These are phyloP conservation scores for Chaetomiaceae sp. DNA, from an alignment of 2,329 filamentous ascomycete species.

Conservation along the genomic window DNA sequence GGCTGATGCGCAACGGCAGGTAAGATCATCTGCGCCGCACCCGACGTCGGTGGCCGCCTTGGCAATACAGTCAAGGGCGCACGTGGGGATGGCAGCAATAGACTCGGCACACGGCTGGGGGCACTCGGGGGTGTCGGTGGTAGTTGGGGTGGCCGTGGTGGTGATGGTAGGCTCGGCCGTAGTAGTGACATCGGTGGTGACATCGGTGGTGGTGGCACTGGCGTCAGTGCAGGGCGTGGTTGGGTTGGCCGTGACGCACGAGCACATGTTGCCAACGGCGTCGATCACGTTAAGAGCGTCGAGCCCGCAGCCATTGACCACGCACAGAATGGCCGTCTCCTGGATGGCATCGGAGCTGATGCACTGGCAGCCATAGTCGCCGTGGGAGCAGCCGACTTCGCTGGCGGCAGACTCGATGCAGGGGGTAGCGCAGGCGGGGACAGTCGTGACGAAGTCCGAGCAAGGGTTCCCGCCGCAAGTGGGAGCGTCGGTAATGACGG, in stretches of 20 bases:
- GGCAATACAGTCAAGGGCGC: slow-evolving; percentile 4
- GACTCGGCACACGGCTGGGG: not conserved
- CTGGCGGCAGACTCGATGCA: not conserved
- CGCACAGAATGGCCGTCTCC: not conserved
- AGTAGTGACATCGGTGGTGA: not conserved
- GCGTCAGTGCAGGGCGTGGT: not conserved
- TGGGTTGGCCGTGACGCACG: not conserved
- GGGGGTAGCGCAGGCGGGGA: not conserved
- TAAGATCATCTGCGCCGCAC: slow-evolving; percentile 4
- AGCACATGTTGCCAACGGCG: not conserved
- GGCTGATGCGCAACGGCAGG: slow-evolving; percentile 13
- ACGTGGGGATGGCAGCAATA: not conserved
- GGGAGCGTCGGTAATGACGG: no score
- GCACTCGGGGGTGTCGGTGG: not conserved
- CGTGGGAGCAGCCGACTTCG: not conserved
- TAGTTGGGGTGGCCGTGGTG: not conserved
- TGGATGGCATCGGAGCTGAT: not conserved
- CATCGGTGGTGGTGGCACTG: not conserved
- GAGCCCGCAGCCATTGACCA: not conserved
- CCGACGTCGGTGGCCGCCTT: slow-evolving; percentile 9
- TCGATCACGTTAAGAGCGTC: not conserved
- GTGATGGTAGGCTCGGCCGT: not conserved
- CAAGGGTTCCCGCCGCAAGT: not conserved
- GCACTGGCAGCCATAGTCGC: not conserved
- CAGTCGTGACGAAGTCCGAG: not conserved